Conservation (phyloP, 805 yeast genomes). For the Kodamaea hsintzibuensis region DNA sequence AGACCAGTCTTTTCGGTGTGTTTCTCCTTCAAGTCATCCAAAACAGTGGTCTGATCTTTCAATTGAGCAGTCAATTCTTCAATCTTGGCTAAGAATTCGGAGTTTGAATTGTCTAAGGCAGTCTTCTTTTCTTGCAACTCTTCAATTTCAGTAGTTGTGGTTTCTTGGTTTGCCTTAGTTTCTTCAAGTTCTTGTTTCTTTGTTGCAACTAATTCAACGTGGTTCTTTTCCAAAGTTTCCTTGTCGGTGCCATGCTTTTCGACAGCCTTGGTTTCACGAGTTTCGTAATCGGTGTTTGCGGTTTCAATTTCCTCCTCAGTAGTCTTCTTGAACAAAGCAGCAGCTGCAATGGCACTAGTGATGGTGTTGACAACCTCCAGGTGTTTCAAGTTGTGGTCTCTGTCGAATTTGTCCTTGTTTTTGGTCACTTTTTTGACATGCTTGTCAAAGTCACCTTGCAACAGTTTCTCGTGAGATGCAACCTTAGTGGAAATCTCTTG, state of each 20-base stretch:
- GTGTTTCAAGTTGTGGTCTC: conserved; percentile 40
- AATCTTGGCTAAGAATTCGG: conserved; percentile 36
- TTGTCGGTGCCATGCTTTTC: conserved; percentile 47
- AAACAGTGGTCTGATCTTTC: conserved; percentile 36
- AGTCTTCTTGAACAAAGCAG: conserved; percentile 40
- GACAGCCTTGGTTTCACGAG: conserved; percentile 49
- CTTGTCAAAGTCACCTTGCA: conserved; percentile 37
- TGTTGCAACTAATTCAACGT: conserved; percentile 46
- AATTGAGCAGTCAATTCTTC: conserved; percentile 47
- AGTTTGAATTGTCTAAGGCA: conserved; percentile 39
- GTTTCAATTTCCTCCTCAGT: conserved; percentile 46
- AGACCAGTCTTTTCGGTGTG: conserved; percentile 31
- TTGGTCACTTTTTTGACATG: conserved; percentile 39
- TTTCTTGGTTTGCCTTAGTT: conserved; percentile 41
- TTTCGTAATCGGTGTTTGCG: conserved; percentile 44
- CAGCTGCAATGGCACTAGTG: conserved; percentile 31
- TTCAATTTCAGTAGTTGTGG: conserved; percentile 47
- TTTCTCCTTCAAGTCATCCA: conserved; percentile 34
- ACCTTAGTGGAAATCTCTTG: conserved; percentile 38
- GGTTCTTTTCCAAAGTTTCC: conserved; percentile 42
- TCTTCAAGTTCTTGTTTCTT: conserved; percentile 45
- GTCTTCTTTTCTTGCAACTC: conserved; percentile 44
- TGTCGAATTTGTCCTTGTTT: conserved; percentile 39
- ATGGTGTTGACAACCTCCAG: conserved; percentile 22
- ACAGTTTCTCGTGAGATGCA: conserved; percentile 35